These are phyloP conservation scores for Favolaschia claudopus DNA, from an alignment of 768 basidiomycete genomes.

Conservation along the genomic window DNA sequence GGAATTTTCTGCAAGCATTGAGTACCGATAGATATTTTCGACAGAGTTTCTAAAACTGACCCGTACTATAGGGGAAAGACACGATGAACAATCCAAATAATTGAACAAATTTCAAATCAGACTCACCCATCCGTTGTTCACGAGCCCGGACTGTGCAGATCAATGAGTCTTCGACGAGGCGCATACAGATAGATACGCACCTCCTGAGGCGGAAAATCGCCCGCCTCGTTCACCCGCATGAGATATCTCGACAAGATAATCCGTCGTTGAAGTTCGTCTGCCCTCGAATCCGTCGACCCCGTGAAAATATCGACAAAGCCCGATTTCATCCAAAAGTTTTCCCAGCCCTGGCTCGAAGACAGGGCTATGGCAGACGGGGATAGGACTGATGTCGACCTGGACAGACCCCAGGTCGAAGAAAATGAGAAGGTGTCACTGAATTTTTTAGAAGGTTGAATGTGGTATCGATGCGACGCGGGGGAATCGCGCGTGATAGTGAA, in stretches of 20 bases:
- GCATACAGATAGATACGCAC: conserved; percentile 37
- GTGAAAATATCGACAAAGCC: conserved; percentile 63
- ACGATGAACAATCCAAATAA: neutral
- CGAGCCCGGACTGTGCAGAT: conserved; percentile 54
- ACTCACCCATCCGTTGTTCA: conserved; percentile 64
- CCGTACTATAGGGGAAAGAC: conserved; percentile 39
- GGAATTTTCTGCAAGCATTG: conserved; percentile 54
- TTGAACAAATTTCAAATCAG: neutral
- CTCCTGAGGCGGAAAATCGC: conserved; percentile 64
- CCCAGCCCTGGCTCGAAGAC: conserved; percentile 52
- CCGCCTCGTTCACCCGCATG: conserved; percentile 66
- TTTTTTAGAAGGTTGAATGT: conserved; percentile 41
- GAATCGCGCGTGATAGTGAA: conserved; percentile 52
- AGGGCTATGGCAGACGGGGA: conserved; percentile 32
- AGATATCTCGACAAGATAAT: conserved; percentile 64
- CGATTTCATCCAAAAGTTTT: conserved; percentile 52
- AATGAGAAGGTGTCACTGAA: conserved; percentile 44
- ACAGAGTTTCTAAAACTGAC: conserved; percentile 34
- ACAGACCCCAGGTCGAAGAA: conserved; percentile 42
- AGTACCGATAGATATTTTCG: neutral
- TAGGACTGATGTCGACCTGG: conserved; percentile 25
- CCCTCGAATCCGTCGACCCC: conserved; percentile 56
- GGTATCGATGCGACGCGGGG: conserved; percentile 54
- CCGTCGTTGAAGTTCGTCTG: conserved; percentile 62
- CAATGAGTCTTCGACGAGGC: conserved; percentile 7